phyloP scores from a whole-genome alignment of 148 eudicot species.

The Amaranthus hypochondriacus region DNA sequence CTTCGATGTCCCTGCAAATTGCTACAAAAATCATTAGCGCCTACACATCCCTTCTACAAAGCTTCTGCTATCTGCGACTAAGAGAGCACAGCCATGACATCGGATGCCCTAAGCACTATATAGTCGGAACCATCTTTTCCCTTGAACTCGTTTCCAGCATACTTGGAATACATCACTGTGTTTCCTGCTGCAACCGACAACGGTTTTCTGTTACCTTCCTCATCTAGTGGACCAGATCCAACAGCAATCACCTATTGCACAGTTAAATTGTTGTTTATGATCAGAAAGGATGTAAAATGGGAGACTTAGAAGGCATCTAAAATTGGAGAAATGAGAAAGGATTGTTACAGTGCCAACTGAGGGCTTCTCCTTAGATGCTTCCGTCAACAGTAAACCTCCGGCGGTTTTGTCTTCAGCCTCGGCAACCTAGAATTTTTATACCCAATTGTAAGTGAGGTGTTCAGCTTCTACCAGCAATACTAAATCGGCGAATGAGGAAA shows the following conservation, averaged over 20 bases:
- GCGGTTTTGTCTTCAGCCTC: slow-evolving; percentile 79
- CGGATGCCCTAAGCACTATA: slow-evolving; percentile 47
- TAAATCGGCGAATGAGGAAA: not conserved
- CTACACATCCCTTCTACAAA: slow-evolving; percentile 11
- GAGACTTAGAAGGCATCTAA: not conserved
- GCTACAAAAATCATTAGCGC: slow-evolving; percentile 17
- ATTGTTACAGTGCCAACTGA: slow-evolving; percentile 74
- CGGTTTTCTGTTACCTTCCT: slow-evolving; percentile 68
- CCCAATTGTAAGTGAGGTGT: not conserved
- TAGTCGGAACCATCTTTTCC: too few relatives aligned
- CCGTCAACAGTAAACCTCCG: slow-evolving; percentile 73
- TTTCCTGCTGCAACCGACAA: slow-evolving; percentile 57
- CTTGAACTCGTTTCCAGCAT: too few relatives aligned
- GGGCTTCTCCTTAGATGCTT: slow-evolving; percentile 80
- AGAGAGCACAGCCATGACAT: slow-evolving; percentile 65
- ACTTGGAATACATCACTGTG: too few relatives aligned
- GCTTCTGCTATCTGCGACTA: not conserved
- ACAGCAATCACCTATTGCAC: slow-evolving; percentile 61
- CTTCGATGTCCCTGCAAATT: slow-evolving; percentile 2
- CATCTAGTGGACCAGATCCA: slow-evolving; percentile 76
- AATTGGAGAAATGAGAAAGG: not conserved
- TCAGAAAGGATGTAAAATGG: not conserved
- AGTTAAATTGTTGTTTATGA: not conserved
- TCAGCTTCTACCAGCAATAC: not conserved
- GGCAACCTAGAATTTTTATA: slow-evolving; percentile 44